Evolutionary conservation across 805 yeast genomes (phyloP), one percentile per base, ranked within the genome.

Genomic region (Nakazawaea laoshanensis): DNA sequence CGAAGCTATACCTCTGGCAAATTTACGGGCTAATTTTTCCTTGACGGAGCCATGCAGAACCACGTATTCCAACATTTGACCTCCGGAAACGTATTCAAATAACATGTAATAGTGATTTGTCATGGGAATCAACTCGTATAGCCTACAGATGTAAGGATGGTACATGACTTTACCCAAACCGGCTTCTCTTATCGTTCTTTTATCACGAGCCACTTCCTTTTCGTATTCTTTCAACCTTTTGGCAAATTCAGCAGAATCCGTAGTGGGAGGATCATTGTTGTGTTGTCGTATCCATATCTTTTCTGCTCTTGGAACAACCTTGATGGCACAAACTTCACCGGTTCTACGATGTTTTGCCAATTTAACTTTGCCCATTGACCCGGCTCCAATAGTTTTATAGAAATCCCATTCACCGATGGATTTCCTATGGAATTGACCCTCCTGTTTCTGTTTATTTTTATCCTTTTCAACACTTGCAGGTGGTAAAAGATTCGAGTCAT

Each of bases 311-410:
- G 95, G 94, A 24, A 89, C 92, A 35, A 89, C 88, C 53, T 89
- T 89, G 18, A 89, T 88, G 0, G 94, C 94, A 59, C 96, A 89
- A 10, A 85, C 68, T 45, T 84, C 88, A 39, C 71, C 74, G 1
- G 96, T 85, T 22, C 74, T 57, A 43, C 82, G 73, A 59, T 88
- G 95, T 47, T 75, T 78, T 2, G 97, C 97, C 24, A 92, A 65
- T 59, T 92, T 92, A 31, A 92, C 99, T 55, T 89, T 94, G 38
- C 99, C 99, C 98, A 92, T 92, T 0, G 96, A 86, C 3, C 99
- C 98, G 2, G 97, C 95, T 27, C 99, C 99, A 29, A 92, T 83
- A 2, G 96, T 87, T 56, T 86, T 86, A 37, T 84, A 69, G 46
- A 89, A 88, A 46, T 85, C 94, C 98, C 98, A 89, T 43, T 92